These are phyloP conservation scores for Talaromyces amestolkiae DNA, from an alignment of 2,329 filamentous ascomycete species.

Conservation along the genomic window DNA sequence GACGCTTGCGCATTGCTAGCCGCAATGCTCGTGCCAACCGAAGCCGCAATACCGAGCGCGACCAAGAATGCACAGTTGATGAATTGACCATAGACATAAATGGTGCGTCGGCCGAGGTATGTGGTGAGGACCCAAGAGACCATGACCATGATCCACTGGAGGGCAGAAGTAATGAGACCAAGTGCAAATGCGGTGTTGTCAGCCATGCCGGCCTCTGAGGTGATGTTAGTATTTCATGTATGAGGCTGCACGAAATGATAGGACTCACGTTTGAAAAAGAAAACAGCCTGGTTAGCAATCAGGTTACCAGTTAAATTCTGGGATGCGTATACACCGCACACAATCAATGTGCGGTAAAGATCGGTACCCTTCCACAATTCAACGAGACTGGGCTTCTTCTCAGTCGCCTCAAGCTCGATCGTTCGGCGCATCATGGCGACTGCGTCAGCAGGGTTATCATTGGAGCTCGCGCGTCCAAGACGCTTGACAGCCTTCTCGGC, in stretches of 20 bases:
- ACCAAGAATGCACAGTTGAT: constrained; percentile 57
- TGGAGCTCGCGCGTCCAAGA: constrained; percentile 46
- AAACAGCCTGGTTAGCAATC: constrained; percentile 61
- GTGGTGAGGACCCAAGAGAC: constrained; percentile 65
- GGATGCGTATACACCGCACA: constrained; percentile 57
- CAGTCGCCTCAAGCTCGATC: constrained; percentile 53
- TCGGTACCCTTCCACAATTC: constrained; percentile 59
- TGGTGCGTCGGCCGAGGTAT: constrained; percentile 62
- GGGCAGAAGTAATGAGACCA: constrained; percentile 63
- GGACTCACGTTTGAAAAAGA: constrained; percentile 57
- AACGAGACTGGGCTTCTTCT: constrained; percentile 48
- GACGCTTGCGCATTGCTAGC: constrained; percentile 58
- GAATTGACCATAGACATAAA: constrained; percentile 61
- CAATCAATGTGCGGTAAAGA: constrained; percentile 54
- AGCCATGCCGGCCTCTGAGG: constrained; percentile 60
- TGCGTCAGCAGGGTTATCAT: constrained; percentile 42
- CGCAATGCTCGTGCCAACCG: constrained; percentile 42
- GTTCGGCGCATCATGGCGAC: constrained; percentile 61
- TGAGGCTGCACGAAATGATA: no score
- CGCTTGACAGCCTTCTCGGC: constrained; percentile 50
- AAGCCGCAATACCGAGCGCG: constrained; percentile 59
- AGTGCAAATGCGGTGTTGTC: constrained; percentile 58
- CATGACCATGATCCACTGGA: constrained; percentile 63
- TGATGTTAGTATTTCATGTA: constrained; percentile 29
- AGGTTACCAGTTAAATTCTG: constrained; percentile 62